Percentiles rank a stretch among this genome's conserved stretches.
Conservation (phyloP, 129 eudicot species). For the Saussurea involucrata region DNA sequence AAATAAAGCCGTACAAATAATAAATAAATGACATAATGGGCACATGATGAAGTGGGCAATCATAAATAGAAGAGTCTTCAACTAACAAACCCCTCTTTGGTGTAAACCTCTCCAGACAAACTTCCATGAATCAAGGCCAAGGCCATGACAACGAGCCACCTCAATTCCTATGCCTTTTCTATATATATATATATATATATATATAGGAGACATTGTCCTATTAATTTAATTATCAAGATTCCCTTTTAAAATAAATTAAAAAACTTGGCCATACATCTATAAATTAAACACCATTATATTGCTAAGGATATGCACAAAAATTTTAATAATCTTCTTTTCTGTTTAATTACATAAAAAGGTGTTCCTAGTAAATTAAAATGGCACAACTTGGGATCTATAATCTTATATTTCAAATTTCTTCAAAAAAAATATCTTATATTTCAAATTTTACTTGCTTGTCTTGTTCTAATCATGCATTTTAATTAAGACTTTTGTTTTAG, state of each 20-base stretch:
- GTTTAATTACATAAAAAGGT: neutral
- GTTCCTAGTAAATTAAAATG: constrained; percentile 29
- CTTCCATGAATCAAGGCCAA: constrained; percentile 44
- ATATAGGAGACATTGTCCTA: constrained; percentile 23
- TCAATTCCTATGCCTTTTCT: constrained; percentile 40
- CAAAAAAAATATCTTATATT: constrained; percentile 4
- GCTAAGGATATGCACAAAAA: constrained; percentile 26
- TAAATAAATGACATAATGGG: constrained; percentile 25
- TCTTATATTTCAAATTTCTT: constrained; percentile 3
- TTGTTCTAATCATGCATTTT: constrained; percentile 12
- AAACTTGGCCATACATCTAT: constrained; percentile 9
- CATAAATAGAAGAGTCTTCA: constrained; percentile 29
- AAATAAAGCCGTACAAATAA: neutral
- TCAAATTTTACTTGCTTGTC: constrained; percentile 17
- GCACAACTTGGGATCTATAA: constrained; percentile 25
- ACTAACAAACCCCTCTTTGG: constrained; percentile 34
- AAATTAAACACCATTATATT: constrained; percentile 16
- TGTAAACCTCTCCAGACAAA: constrained; percentile 38
- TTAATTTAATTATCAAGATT: constrained; percentile 22
- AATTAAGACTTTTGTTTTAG: constrained; percentile 2
- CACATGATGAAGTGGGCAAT: constrained; percentile 32
- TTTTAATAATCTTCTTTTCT: neutral
- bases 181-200: constrained; percentile 24
- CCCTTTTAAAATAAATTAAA: constrained; percentile 10
- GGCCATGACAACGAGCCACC: constrained; percentile 43